Evolutionary conservation across 306 rosid species (phyloP).

Genomic region (Castanea mollissima): DNA sequence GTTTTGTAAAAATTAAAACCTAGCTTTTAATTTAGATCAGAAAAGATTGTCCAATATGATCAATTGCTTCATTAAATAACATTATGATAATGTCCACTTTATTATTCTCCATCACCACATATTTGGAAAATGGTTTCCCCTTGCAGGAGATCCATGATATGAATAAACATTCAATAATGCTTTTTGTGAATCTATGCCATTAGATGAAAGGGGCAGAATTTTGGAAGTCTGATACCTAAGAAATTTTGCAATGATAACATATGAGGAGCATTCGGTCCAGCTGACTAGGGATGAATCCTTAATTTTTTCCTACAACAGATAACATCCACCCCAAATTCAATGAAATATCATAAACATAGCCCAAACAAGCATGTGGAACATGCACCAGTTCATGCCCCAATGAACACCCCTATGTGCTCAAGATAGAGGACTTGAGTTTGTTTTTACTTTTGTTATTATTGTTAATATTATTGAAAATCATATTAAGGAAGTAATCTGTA

Average conservation of each 20-base stretch:
- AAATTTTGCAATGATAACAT: background rate
- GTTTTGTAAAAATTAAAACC: too few species aligned
- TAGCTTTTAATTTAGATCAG: too few species aligned
- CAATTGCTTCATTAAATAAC: background rate
- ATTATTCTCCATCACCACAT: background rate
- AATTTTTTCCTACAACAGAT: background rate
- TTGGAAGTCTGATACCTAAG: background rate
- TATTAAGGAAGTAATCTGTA: conserved; percentile 57
- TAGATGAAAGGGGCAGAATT: background rate
- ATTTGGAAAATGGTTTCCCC: background rate
- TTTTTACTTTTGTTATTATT: background rate
- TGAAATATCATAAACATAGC: background rate
- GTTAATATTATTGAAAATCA: background rate
- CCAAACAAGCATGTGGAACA: background rate
- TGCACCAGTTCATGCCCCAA: background rate
- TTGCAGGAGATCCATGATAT: background rate
- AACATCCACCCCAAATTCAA: background rate
- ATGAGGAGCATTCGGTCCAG: background rate
- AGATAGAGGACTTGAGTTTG: background rate
- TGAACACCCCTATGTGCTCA: background rate
- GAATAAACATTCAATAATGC: background rate
- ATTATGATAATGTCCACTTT: background rate
- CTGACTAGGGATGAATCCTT: background rate
- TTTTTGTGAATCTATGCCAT: background rate
- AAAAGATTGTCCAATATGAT: background rate